Evolutionary conservation across 1,284 basidiomycete genomes (phyloP).

Genomic region (Ustilago hordei): DNA sequence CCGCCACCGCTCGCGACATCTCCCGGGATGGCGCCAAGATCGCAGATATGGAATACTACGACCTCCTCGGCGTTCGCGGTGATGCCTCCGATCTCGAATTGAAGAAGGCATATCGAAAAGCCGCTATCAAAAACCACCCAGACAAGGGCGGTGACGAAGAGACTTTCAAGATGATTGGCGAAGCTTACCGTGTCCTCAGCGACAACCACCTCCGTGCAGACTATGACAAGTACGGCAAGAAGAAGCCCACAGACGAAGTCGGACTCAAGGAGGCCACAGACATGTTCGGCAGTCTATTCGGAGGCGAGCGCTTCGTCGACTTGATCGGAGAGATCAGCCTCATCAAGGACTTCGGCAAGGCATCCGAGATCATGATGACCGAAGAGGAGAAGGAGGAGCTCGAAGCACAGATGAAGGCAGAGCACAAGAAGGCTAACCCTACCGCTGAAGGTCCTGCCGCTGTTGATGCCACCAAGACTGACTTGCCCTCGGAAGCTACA

Average conservation of each 20-base stretch:
- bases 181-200: slow-evolving; percentile 71
- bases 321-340: slow-evolving; percentile 69
- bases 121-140: slow-evolving; percentile 85
- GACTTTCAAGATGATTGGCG: slow-evolving; percentile 73
- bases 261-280: slow-evolving; percentile 69
- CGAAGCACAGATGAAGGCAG: slow-evolving; percentile 77
- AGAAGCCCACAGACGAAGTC: slow-evolving; percentile 70
- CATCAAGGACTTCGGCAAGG: slow-evolving; percentile 69
- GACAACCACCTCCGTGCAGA: slow-evolving; percentile 83
- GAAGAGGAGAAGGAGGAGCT: slow-evolving; percentile 92
- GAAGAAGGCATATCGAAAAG: slow-evolving; percentile 95
- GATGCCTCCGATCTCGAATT: slow-evolving; percentile 76
- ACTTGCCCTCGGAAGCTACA: slow-evolving; percentile 34
- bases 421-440: slow-evolving; percentile 52
- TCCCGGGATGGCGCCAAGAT: slow-evolving; percentile 66
- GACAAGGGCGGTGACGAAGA: slow-evolving; percentile 70
- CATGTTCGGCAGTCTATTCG: slow-evolving; percentile 70
- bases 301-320: slow-evolving; percentile 68
- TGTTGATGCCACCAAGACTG: slow-evolving; percentile 35
- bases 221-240: slow-evolving; percentile 95
- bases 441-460: slow-evolving; percentile 30
- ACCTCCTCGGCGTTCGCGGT: slow-evolving; percentile 68
- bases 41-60: slow-evolving; percentile 69
- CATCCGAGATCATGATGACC: slow-evolving; percentile 73
- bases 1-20: slow-evolving; percentile 56